These are phyloP conservation scores for Aspergillus alliaceus DNA, from an alignment of 2,329 filamentous ascomycete species.

Conservation along the genomic window DNA sequence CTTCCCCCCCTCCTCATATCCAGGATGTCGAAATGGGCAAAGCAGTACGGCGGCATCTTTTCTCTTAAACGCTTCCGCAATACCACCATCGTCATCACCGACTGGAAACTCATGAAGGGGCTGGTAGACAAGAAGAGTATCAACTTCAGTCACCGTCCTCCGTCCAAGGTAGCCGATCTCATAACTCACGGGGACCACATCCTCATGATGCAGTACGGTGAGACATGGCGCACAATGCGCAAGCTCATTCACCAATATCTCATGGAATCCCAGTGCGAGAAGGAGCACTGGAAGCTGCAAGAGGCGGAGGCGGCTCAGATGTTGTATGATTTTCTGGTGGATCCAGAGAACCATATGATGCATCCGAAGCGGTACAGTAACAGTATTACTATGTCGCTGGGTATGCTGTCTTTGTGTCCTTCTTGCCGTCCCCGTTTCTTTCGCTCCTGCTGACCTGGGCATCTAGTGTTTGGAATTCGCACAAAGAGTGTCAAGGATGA, in stretches of 20 bases:
- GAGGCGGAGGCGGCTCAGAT: conserved; percentile 53
- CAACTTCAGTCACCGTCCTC: conserved; percentile 46
- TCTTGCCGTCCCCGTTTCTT: not conserved
- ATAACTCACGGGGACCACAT: conserved; percentile 51
- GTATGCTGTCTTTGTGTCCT: conserved; percentile 15
- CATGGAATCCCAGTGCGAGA: conserved; percentile 47
- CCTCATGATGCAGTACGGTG: conserved; percentile 49
- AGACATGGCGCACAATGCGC: conserved; percentile 49
- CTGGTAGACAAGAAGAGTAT: conserved; percentile 48
- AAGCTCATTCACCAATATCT: conserved; percentile 48
- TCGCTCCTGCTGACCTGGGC: not conserved
- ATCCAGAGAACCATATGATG: conserved; percentile 47
- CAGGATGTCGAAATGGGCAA: conserved; percentile 48
- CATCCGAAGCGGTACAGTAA: conserved; percentile 53
- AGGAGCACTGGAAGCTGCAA: conserved; percentile 42
- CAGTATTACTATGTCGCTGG: conserved; percentile 48
- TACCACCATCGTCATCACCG: conserved; percentile 45
- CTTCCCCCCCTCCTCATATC: too few species aligned
- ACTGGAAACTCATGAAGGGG: conserved; percentile 42
- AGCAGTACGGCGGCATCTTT: conserved; percentile 45
- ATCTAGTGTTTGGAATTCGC: conserved; percentile 35
- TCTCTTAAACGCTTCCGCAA: conserved; percentile 44
- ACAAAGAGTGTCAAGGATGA: conserved; percentile 30
- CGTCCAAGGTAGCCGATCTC: conserved; percentile 43
- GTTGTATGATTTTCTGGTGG: conserved; percentile 44